A percentile compares a stretch with the other conserved stretches of the same genome.
phyloP scores from a whole-genome alignment of 208 protist species.

The Lotmaria passim region DNA sequence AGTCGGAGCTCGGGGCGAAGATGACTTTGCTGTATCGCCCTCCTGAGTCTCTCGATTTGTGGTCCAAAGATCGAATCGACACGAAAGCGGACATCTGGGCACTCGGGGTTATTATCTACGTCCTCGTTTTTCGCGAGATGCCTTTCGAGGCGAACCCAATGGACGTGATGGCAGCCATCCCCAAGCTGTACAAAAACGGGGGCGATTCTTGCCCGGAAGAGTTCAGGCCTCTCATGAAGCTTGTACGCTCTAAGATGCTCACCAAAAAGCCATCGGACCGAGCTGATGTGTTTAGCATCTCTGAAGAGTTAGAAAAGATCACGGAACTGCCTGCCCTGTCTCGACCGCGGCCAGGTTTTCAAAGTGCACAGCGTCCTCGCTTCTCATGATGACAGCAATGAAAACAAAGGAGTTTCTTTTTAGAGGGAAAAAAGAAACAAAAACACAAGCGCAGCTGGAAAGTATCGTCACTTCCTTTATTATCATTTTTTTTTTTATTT shows the following conservation, averaged over 20 bases:
- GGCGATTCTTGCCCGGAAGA: conserved; percentile 37
- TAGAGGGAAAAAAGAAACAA: neutral
- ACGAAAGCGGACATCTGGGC: conserved; percentile 95
- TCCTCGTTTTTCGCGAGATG: conserved; percentile 89
- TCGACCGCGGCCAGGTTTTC: conserved; percentile 43
- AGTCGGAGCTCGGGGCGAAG: conserved; percentile 76
- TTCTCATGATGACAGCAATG: conserved; percentile 46
- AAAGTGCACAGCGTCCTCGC: conserved; percentile 48
- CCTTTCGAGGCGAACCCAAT: conserved; percentile 89
- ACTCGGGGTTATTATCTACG: conserved; percentile 94
- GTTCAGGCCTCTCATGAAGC: conserved; percentile 50
- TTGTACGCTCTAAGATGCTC: conserved; percentile 63
- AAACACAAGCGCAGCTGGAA: no score
- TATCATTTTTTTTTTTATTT: no score
- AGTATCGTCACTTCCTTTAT: no score
- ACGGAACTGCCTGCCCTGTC: conserved; percentile 33
- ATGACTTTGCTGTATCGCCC: conserved; percentile 93
- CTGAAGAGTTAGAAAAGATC: conserved; percentile 48
- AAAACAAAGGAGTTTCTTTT: neutral
- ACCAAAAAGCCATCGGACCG: conserved; percentile 62
- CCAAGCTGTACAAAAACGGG: conserved; percentile 44
- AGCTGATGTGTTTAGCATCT: conserved; percentile 66
- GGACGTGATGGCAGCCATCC: conserved; percentile 69
- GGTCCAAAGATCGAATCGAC: conserved; percentile 76
- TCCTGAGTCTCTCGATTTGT: conserved; percentile 96